Conservation (phyloP, 768 basidiomycete genomes). For the Naganishia randhawae region DNA sequence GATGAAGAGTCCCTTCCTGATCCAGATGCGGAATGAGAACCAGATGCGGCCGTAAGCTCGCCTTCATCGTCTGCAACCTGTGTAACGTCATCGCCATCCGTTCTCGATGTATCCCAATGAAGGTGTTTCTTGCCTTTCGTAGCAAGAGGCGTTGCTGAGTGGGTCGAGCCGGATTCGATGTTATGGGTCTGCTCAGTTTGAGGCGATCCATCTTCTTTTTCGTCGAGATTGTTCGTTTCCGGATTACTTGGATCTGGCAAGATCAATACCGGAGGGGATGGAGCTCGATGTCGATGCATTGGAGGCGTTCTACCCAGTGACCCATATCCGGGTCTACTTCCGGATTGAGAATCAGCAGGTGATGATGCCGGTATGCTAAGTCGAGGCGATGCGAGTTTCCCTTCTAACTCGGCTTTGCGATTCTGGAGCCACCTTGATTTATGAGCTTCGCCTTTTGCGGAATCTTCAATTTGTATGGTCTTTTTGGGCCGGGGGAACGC, state of each 20-base stretch:
- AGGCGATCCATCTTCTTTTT: not conserved
- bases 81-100: not conserved
- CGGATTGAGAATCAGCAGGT: not conserved
- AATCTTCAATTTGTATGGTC: not conserved
- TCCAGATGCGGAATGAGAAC: not conserved
- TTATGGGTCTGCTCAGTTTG: not conserved
- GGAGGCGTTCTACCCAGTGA: conserved; percentile 24
- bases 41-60: not conserved
- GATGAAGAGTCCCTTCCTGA: conserved; percentile 19
- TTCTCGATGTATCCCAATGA: not conserved
- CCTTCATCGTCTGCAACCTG: not conserved
- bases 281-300: not conserved
- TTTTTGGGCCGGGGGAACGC: not conserved
- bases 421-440: conserved; percentile 3
- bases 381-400: not conserved
- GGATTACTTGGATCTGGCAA: conserved; percentile 20
- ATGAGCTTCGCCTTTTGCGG: not conserved
- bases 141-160: not conserved
- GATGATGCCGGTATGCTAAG: not conserved
- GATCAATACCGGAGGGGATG: conserved; percentile 10
- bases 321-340: not conserved
- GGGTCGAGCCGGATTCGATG: not conserved
- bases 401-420: not conserved
- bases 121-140: not conserved
- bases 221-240: not conserved